Evolutionary conservation across 352 stramenopile species (phyloP).

Genomic region (Globisporangium solare): DNA sequence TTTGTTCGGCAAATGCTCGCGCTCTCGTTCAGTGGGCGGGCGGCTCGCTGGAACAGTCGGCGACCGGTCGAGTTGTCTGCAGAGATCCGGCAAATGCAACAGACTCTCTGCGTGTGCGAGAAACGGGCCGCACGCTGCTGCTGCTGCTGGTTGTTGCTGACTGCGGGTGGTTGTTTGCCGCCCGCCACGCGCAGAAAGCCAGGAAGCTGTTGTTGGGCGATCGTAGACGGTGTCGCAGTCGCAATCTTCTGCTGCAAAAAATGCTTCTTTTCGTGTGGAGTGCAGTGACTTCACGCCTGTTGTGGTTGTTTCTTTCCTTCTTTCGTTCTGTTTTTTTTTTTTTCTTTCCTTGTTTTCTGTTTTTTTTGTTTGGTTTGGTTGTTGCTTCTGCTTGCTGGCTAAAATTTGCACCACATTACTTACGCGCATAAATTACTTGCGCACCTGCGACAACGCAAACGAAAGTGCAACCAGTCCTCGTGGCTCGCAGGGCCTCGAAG

Average conservation of each 20-base stretch:
- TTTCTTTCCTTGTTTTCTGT: not conserved
- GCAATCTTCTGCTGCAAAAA: no score
- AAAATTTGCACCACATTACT: not conserved
- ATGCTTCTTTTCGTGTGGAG: not conserved
- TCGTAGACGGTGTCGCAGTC: no score
- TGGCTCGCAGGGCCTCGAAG: not conserved
- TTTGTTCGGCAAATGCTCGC: no score
- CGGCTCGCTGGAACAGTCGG: slow-evolving; percentile 1
- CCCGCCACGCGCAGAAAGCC: no score
- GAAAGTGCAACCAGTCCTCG: not conserved
- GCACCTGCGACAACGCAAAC: not conserved
- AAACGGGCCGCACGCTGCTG: no score
- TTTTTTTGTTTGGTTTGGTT: no score
- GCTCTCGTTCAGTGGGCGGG: no score
- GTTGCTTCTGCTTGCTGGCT: not conserved
- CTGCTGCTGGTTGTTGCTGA: no score
- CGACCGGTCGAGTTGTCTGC: not conserved
- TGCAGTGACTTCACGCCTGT: no score
- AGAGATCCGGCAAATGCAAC: slow-evolving; percentile 6
- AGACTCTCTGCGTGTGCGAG: no score
- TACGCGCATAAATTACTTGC: not conserved
- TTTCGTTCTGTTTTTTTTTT: not conserved
- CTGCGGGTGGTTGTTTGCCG: no score
- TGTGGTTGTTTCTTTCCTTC: not conserved
- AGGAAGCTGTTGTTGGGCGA: no score